Base-by-base conservation (phyloP, 2,329 filamentous ascomycete genomes). In the Colletotrichum falcatum region DNA sequence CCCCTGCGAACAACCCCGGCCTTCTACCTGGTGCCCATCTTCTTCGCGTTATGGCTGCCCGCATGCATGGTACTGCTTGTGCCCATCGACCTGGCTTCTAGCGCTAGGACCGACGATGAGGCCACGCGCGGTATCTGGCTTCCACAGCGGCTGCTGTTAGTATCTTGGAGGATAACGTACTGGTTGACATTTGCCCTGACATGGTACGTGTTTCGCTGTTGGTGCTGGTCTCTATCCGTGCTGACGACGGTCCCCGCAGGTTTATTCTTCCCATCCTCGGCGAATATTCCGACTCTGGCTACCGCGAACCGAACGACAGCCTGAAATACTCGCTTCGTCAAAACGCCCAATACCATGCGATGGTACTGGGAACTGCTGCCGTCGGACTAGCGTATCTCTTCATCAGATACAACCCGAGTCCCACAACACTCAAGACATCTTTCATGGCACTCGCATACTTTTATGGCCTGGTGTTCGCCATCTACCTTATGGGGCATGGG, bases 401-500 rank as follows among this genome's bases (percentile, higher is more conserved):
- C 73, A 85, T 94, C 73, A 90, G 90, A 42, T 94, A 94, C 77
- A 92, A 93, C 1, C 90, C 94, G 75, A 88, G 90, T 33, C 87
- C 92, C 70, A 86, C 85, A 2, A 92, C 91, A 0, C 86, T 98
- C 75, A 97, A 97, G 83, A 91, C 89, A 44, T 85, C 97, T 49
- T 87, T 97, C 73, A 97, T 99, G 93, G 95, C 96, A 18, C 84
- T 98, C 70, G 93, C 95, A 46, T 99, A 99, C 80, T 94, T 94
- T 71, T 98, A 95, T 92, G 94, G 95, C 76, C 83, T 99, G 75
- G 86, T 95, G 5, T 86, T 98, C 62, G 96, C 95, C 55, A 97
- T 99, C 72, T 98, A 97, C 77, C 86, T 99, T 49, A 98, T 99
- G 95, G 96, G 96, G 8, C 96, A 99, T 80, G 96, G 96, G 9